phyloP scores from a whole-genome alignment of 257 asterid species.

The Solanum gracilifrons region DNA sequence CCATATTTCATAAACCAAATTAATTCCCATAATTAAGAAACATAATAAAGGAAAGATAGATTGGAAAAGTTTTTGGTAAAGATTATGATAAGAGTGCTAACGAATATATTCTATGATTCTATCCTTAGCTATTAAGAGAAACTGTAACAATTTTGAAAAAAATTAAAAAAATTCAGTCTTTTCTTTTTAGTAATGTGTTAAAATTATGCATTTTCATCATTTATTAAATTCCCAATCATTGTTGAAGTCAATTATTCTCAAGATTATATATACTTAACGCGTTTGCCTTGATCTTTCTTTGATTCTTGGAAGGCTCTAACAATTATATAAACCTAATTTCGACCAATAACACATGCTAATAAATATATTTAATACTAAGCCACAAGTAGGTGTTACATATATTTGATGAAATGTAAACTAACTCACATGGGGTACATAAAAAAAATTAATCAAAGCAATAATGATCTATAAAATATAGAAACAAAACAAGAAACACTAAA shows the following conservation, averaged over 20 bases:
- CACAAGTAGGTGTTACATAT: background rate
- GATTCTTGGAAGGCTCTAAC: background rate
- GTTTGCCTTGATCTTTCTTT: background rate
- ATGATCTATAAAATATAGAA: background rate
- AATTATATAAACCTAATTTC: background rate
- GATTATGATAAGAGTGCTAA: constrained; percentile 1
- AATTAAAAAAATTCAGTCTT: background rate
- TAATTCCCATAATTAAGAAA: background rate
- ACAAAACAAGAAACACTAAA: background rate
- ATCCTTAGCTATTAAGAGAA: constrained; percentile 3
- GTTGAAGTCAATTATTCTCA: background rate
- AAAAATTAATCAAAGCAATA: background rate
- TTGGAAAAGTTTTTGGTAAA: background rate
- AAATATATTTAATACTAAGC: background rate
- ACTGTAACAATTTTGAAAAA: background rate
- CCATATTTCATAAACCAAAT: background rate
- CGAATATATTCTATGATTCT: constrained; percentile 1
- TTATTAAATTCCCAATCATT: background rate
- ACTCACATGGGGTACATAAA: background rate
- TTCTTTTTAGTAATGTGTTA: background rate
- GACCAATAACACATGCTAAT: background rate
- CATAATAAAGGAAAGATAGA: background rate
- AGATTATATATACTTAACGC: background rate
- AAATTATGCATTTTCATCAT: background rate
- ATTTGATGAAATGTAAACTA: background rate